Evolutionary conservation across 2,329 filamentous ascomycete genomes (phyloP), one percentile per base, ranked within the genome.

Genomic region (Cytospora chrysosperma): DNA sequence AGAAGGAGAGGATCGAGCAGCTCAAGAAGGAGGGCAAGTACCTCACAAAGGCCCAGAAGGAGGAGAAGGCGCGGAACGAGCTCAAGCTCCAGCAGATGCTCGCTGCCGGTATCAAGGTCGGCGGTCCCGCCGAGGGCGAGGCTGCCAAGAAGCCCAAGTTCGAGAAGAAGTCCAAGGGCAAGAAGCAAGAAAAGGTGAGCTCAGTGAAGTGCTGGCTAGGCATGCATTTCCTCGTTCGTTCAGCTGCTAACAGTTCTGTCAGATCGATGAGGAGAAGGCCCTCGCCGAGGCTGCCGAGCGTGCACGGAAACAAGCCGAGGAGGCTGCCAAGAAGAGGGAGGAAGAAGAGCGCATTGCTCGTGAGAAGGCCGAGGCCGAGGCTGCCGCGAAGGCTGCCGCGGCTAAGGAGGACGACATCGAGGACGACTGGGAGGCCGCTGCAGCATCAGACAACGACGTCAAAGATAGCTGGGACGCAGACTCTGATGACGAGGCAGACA

Each of bases 401-500:
- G 82, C 84, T 57, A 83, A 81, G 17, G 79, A 73, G 4, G 88
- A 91, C 19, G 89, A 96, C 40, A 52, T 66, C 21, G 56, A 55
- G 54, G 64, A 66, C 43, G 93, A 97, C 75, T 97, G 93, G 93
- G 92, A 97, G 76, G 87, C 88, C 32, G 88, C 91, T 56, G 92
- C 90, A 32, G 90, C 91, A 55, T 86, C 85, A 13, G 86, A 91
- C 28, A 88, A 89, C 19, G 88, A 90, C 65, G 84, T 96, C 72
- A 97, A 97, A 78, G 94, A 97, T 69, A 94, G 89, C 80, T 98
- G 94, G 94, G 94, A 98, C 74, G 93, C 91, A 37, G 90, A 92
- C 61, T 88, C 87, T 3, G 90, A 91, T 56, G 89, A 91, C 8
- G 90, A 93, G 70, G 77, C 79, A 73, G 76, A 75, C 72, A 63